Conservation (phyloP, 345 rosid species). For the Stellera chamaejasme region DNA sequence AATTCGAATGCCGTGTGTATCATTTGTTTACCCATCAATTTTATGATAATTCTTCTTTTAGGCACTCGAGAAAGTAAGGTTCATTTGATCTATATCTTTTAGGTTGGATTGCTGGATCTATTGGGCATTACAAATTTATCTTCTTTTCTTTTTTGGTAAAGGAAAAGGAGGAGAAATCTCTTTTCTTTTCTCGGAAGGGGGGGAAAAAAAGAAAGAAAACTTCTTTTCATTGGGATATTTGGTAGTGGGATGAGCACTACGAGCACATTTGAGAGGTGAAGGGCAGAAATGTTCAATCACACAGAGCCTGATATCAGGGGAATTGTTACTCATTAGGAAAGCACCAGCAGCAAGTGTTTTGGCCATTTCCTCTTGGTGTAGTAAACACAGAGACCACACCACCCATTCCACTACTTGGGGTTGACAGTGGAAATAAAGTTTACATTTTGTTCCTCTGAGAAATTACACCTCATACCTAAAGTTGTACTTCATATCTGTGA, state of each 20-base stretch:
- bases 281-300: not conserved
- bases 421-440: too few relatives aligned
- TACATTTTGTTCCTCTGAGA: too few relatives aligned
- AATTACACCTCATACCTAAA: too few relatives aligned
- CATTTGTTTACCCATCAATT: slow-evolving; percentile 4
- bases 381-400: too few relatives aligned
- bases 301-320: not conserved
- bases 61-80: slow-evolving; percentile 15
- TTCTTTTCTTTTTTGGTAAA: too few relatives aligned
- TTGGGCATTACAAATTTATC: too few relatives aligned
- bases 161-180: slow-evolving; percentile 16
- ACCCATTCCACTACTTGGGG: too few relatives aligned
- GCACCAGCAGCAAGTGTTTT: not conserved
- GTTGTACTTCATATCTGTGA: too few relatives aligned
- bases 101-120: slow-evolving; percentile 10
- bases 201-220: too few relatives aligned
- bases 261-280: not conserved
- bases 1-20: not conserved
- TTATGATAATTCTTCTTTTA: slow-evolving; percentile 13
- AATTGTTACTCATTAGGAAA: not conserved
- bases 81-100: slow-evolving; percentile 6
- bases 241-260: slow-evolving; percentile 22
- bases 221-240: slow-evolving; percentile 3
- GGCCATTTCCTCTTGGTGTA: not conserved
- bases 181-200: too few relatives aligned